Evolutionary conservation across 208 protist genomes (phyloP).

Genomic region (Wallacemonas collosoma): DNA sequence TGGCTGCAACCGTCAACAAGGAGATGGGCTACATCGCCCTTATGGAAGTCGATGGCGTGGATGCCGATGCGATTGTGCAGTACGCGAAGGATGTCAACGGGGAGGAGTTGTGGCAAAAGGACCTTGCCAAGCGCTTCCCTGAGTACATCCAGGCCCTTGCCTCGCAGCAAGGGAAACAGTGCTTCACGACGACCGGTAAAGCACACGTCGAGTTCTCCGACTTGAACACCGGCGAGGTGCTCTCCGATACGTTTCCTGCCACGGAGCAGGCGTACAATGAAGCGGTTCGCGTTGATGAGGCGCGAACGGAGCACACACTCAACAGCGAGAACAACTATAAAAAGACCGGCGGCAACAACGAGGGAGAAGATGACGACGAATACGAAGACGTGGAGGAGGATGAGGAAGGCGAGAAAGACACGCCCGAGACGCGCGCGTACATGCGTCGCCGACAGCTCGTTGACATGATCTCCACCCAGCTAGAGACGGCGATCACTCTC

Average conservation of each 20-base stretch:
- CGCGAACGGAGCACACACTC: slow-evolving; percentile 6
- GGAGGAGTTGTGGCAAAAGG: slow-evolving; percentile 23
- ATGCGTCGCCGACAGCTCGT: slow-evolving; percentile 21
- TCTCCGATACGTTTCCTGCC: slow-evolving; percentile 24
- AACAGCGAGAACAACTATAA: background rate
- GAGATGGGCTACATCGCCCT: slow-evolving; percentile 27
- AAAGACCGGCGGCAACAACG: slow-evolving; percentile 12
- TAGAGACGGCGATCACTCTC: slow-evolving; percentile 29
- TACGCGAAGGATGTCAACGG: slow-evolving; percentile 26
- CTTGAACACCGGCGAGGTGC: slow-evolving; percentile 30
- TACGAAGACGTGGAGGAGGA: slow-evolving; percentile 27
- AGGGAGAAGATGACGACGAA: slow-evolving; percentile 21
- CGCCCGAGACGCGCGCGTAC: slow-evolving; percentile 5
- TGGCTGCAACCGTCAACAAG: slow-evolving; percentile 22
- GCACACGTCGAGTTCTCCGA: slow-evolving; percentile 32
- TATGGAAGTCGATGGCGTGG: slow-evolving; percentile 30
- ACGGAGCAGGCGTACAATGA: slow-evolving; percentile 32
- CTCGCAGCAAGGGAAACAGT: slow-evolving; percentile 10
- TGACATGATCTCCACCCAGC: slow-evolving; percentile 27
- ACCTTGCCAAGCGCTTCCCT: slow-evolving; percentile 33
- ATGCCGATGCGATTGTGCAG: slow-evolving; percentile 22
- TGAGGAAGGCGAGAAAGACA: slow-evolving; percentile 28
- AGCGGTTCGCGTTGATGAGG: slow-evolving; percentile 30
- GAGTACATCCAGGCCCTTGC: slow-evolving; percentile 28
- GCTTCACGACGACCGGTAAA: slow-evolving; percentile 26